Evolutionary conservation across 768 basidiomycete genomes (phyloP), one percentile per base, ranked within the genome.

Genomic region (Tephrocybe sp.): DNA sequence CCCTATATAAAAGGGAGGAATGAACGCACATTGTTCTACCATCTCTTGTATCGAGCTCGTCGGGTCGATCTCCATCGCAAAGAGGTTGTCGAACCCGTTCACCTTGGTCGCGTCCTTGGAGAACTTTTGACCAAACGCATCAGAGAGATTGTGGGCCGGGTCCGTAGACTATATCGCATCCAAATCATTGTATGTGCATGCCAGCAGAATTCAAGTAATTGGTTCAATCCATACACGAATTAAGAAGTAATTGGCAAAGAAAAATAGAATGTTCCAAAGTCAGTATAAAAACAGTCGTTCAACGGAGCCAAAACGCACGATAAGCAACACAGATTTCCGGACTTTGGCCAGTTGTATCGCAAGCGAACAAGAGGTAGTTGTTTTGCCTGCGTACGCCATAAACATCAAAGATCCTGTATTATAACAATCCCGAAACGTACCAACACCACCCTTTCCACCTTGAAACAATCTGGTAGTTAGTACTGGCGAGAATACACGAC

Each of bases 391-490:
- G 29, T 33, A 52, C 45, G 25, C 54, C 27, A 38, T 16, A 4
- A 39, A 36, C 34, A 36, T 15, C 11, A 15, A 4, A 36, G 4
- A 36, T 29, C 23, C 12, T 38, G 13, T 6, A n/a, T 22, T 22
- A 36, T 13, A 39, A 11, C 27, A 22, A 18, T 18, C 24, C 12
- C 22, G 15, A 22, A 33, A 73, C 88, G 68, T 66, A 88, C 94
- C 93, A 56, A 98, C 97, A 76, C 94, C 97, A 69, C 92, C 97
- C 80, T 97, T 98, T 45, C 94, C 94, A 76, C 94, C 94, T 97
- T 61, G 55, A 52, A 44, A 46, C 24, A 50, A 44, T 9, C 50
- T 49, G 57, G 50, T 44, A 49, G 34, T 44, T 39, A 55, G 33
- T 15, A 34, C 13, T 47, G 55, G 47, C 21, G 40, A 21, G 39